Base-by-base conservation (phyloP, 352 stramenopile species). In the Sclerospora graminicola region DNA sequence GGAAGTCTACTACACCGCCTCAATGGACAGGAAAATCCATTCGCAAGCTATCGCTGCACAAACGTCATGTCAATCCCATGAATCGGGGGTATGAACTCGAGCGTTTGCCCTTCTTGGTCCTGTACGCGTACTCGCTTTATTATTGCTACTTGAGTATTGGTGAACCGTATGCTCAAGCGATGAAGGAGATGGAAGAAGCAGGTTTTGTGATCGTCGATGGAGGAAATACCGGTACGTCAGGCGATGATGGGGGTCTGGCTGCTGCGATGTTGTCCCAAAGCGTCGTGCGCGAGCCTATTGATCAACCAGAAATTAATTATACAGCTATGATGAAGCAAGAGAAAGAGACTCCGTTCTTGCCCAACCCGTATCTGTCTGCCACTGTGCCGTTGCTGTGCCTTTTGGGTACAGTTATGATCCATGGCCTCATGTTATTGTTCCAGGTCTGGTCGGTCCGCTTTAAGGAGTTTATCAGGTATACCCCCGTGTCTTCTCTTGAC, bases 381-480 rank as follows among this genome's bases (percentile, higher is more conserved):
- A 95, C 95, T 42, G 80, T 90, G 45, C 82, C 88, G 4, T 49
- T 95, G 41, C 63, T 97, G n/a, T 92, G 77, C 41, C 56, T 96
- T 41, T 51, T 93, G 20, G 63, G 51, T 21, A 86, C 84, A 4
- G 57, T 87, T 30, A 72, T 88, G 24, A 64, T 80, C 48, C 85
- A 96, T 52, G 64, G 84, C 2, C 74, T 96, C 34, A 81, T 95
- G 63, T 47, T 93, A 20, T 64, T 96, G 15, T 78, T 95, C 32
- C 87, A 96, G 51, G 66, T 95, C 31, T 94, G 82, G 82, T 90
- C 69, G 0, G 79, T 90, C 34, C 63, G 75, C 5, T 75, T 91
- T 24, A 66, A 85, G 26, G 73, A 77, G 15, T 70, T 84, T 14
- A 75, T 94, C 69, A 91, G 89, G 63, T 94, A 90, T 69, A 77